A percentile compares a stretch with the other conserved stretches of the same genome.
Evolutionary conservation across 345 rosid species (phyloP).

Genomic region (Eutrema yunnanense): DNA sequence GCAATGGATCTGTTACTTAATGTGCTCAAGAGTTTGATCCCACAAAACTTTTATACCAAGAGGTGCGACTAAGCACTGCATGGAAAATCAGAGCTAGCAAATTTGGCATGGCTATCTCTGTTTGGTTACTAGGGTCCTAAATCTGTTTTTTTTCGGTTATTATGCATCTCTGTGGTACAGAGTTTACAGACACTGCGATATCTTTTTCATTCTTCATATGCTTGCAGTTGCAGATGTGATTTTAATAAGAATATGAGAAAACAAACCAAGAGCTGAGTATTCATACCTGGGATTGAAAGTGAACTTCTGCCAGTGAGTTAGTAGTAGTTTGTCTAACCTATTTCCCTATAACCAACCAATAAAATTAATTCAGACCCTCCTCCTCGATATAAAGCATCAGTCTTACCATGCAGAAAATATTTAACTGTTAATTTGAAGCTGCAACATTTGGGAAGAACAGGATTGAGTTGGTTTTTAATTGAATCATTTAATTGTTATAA

Average conservation of each 20-base stretch:
- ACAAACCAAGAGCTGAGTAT: slow-evolving; percentile 7
- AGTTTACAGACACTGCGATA: not conserved
- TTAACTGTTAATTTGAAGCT: not conserved
- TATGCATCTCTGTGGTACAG: not conserved
- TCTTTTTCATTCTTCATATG: not conserved
- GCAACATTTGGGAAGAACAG: not conserved
- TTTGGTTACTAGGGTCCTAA: not conserved
- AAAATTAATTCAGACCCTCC: not conserved
- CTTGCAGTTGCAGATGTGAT: not conserved
- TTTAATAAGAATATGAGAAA: not conserved
- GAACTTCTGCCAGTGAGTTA: slow-evolving; percentile 96
- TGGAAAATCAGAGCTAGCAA: not conserved
- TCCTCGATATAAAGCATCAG: not conserved
- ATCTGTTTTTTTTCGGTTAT: not conserved
- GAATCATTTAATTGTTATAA: not conserved
- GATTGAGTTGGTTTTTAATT: not conserved
- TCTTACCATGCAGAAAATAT: not conserved
- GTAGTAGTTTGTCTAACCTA: slow-evolving; percentile 72
- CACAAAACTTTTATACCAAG: not conserved
- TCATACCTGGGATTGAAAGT: slow-evolving; percentile 90
- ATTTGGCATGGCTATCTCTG: not conserved
- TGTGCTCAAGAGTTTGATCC: not conserved
- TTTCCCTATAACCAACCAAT: slow-evolving; percentile 53
- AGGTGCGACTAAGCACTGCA: not conserved
- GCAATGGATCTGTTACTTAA: not conserved